phyloP scores from a whole-genome alignment of 192 early-diverging fungal genomes.

The Powellomyces hirtus region DNA sequence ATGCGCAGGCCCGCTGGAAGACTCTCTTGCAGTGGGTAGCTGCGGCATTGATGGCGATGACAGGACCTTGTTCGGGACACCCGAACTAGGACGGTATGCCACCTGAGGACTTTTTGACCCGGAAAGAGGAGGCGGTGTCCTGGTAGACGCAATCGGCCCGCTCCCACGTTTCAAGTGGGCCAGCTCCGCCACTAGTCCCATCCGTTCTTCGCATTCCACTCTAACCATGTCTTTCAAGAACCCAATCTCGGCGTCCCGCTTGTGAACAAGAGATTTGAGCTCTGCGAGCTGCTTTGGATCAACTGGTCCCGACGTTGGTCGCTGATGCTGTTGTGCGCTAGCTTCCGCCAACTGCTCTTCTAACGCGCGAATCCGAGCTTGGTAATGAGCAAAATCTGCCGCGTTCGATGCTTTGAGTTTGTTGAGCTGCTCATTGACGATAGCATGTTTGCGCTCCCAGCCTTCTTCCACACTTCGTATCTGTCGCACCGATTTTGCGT shows the following conservation, averaged over 20 bases:
- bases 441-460: constrained; percentile 16
- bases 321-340: no score
- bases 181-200: constrained; percentile 46
- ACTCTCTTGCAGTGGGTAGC: constrained; percentile 13
- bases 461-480: constrained; percentile 16
- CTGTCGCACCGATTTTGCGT: neutral
- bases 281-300: constrained; percentile 9
- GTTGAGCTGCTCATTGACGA: constrained; percentile 11
- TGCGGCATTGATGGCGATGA: constrained; percentile 1
- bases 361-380: constrained; percentile 25
- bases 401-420: constrained; percentile 8
- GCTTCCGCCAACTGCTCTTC: constrained; percentile 25
- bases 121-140: neutral
- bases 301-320: neutral
- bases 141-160: neutral
- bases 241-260: constrained; percentile 45
- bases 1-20: neutral
- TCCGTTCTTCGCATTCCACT: constrained; percentile 55
- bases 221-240: constrained; percentile 53
- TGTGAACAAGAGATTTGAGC: constrained; percentile 20
- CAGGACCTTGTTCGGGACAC: neutral
- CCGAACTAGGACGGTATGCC: neutral
- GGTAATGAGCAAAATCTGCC: constrained; percentile 27
- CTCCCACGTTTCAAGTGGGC: constrained; percentile 12
- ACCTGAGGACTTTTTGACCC: neutral